Evolutionary conservation across 495 filamentous ascomycete species (phyloP).

Genomic region (Saxophila tyrrhenica): DNA sequence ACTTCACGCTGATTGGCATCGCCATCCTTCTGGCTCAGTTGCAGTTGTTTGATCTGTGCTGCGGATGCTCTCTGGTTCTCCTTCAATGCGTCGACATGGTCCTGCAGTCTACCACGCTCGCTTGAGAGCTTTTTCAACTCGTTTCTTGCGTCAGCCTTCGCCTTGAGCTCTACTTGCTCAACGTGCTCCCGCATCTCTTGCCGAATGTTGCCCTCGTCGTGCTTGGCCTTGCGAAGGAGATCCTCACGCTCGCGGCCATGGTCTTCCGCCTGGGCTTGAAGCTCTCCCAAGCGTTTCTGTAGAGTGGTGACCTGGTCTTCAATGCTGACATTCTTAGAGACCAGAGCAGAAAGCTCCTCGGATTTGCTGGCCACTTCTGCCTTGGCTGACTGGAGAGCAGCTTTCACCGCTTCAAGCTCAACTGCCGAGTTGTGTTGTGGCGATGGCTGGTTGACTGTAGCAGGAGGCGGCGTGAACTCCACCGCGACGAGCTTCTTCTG

Average conservation of each 20-base stretch:
- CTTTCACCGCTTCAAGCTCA: neutral
- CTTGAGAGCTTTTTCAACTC: neutral
- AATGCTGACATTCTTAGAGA: neutral
- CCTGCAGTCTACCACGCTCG: neutral
- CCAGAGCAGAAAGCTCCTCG: neutral
- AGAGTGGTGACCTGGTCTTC: neutral
- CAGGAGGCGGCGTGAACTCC: neutral
- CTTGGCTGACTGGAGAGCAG: conserved; percentile 2
- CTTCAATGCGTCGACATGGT: neutral
- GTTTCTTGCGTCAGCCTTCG: neutral
- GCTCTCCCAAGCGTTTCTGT: conserved; percentile 1
- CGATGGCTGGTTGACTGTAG: neutral
- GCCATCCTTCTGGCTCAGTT: neutral
- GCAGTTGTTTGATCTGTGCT: neutral
- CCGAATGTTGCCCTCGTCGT: conserved; percentile 3
- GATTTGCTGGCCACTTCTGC: neutral
- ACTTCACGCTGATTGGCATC: neutral
- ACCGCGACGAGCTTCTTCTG: conserved; percentile 3
- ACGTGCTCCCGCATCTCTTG: conserved; percentile 3
- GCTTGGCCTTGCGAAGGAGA: neutral
- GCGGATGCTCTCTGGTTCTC: neutral
- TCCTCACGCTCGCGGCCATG: conserved; percentile 1
- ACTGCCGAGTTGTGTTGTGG: neutral
- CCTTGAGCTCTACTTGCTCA: conserved; percentile 1
- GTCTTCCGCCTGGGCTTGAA: neutral